phyloP scores from a whole-genome alignment of 176 grass and related monocot species.

The Eremochloa ophiuroides region DNA sequence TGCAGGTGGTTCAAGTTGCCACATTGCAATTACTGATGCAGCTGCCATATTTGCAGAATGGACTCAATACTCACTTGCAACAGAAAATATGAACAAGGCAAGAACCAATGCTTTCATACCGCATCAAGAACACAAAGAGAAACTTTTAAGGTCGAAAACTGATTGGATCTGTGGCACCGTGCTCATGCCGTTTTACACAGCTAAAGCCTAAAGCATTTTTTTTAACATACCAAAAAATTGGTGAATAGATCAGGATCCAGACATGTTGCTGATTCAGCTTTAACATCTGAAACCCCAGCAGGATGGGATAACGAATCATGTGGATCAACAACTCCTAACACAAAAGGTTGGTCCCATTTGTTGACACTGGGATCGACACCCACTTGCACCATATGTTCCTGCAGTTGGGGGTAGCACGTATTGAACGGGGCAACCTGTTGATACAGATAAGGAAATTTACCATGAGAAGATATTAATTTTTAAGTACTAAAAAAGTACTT shows the following conservation, averaged over 20 bases:
- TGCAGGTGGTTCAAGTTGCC: neutral
- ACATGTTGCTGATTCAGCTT: conserved; percentile 77
- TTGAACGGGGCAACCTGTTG: conserved; percentile 98
- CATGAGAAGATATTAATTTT: neutral
- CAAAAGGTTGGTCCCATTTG: conserved; percentile 91
- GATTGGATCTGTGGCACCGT: neutral
- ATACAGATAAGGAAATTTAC: conserved; percentile 26
- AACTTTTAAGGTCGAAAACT: neutral
- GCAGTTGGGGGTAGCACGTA: conserved; percentile 81
- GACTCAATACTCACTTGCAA: too few relatives aligned
- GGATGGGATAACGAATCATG: conserved; percentile 94
- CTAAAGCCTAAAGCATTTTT: neutral
- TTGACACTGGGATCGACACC: conserved; percentile 71
- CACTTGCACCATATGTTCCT: conserved; percentile 71
- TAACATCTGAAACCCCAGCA: conserved; percentile 81
- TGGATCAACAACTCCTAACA: conserved; percentile 86
- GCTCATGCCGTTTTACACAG: neutral
- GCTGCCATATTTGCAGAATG: conserved; percentile 5
- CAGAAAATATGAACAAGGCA: neutral
- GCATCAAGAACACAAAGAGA: neutral
- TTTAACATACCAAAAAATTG: conserved; percentile 74
- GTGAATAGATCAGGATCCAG: conserved; percentile 94
- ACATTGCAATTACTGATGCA: neutral
- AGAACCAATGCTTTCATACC: conserved; percentile 8
- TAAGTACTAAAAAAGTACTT: too few relatives aligned